These are phyloP conservation scores for Isoetes engelmannii DNA, from an alignment of 83 land plant species.

Conservation along the genomic window DNA sequence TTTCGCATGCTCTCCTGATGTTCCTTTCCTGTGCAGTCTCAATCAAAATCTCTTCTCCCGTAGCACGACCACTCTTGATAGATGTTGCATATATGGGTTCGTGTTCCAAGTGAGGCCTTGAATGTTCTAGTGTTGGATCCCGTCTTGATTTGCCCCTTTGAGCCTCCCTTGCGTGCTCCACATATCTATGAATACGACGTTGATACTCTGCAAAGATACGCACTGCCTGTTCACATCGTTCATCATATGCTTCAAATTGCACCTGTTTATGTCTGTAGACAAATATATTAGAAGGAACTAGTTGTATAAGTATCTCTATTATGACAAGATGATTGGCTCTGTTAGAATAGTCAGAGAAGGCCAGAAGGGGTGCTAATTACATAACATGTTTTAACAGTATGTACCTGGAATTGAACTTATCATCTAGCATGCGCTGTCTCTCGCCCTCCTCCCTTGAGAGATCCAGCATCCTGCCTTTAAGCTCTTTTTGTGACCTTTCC, in stretches of 20 bases:
- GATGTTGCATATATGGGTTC: conserved; percentile 63
- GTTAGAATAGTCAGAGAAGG: not conserved
- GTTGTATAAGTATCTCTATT: not conserved
- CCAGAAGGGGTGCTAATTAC: not conserved
- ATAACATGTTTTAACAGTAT: not conserved
- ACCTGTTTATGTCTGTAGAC: conserved; percentile 83
- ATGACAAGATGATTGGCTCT: not conserved
- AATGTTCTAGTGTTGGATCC: conserved; percentile 39
- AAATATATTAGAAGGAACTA: conserved; percentile 1
- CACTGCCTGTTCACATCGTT: conserved; percentile 82
- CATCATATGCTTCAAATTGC: conserved; percentile 84
- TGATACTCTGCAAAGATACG: conserved; percentile 89
- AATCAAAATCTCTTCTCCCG: conserved; percentile 63
- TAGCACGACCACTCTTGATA: conserved; percentile 42
- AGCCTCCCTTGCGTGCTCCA: conserved; percentile 76
- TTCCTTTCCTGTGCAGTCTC: conserved; percentile 80
- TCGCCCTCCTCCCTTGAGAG: conserved; percentile 84
- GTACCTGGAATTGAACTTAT: conserved; percentile 73
- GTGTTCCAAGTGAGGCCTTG: conserved; percentile 34
- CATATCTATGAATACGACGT: conserved; percentile 63
- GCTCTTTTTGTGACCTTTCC: conserved; percentile 67
- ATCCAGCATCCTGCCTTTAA: conserved; percentile 74
- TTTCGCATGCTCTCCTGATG: conserved; percentile 74
- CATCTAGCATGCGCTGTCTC: conserved; percentile 79
- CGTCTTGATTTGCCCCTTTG: conserved; percentile 42